Evolutionary conservation across 2,329 filamentous ascomycete species (phyloP).

Genomic region (Pseudocercospora fuligena): DNA sequence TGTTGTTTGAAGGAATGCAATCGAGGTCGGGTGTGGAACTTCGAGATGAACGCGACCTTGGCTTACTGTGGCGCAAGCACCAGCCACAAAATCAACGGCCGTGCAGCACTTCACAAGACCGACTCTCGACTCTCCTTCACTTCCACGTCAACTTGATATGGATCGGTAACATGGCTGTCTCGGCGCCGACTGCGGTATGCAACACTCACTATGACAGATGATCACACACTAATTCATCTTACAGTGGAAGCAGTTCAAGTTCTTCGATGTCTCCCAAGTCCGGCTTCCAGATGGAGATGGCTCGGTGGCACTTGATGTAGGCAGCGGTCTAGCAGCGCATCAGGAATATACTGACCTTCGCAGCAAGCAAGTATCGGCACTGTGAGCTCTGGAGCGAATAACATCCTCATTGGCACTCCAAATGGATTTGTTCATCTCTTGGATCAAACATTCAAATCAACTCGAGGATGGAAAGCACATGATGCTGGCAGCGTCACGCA

Average conservation of each 20-base stretch:
- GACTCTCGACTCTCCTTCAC: background rate
- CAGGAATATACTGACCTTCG: constrained; percentile 24
- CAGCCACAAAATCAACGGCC: constrained; percentile 2
- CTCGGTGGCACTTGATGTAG: constrained; percentile 49
- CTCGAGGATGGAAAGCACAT: constrained; percentile 85
- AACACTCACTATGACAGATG: background rate
- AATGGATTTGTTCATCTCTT: constrained; percentile 88
- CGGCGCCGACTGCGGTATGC: constrained; percentile 9
- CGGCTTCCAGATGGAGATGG: constrained; percentile 79
- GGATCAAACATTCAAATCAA: constrained; percentile 82
- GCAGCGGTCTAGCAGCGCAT: background rate
- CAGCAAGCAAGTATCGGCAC: constrained; percentile 73
- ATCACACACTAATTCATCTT: background rate
- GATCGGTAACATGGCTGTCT: constrained; percentile 25
- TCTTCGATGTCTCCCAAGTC: constrained; percentile 93
- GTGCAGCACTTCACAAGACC: background rate
- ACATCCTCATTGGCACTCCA: constrained; percentile 83
- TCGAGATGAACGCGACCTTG: constrained; percentile 12
- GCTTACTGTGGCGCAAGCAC: background rate
- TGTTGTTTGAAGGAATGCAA: constrained; percentile 15
- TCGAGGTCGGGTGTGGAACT: constrained; percentile 4
- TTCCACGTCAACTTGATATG: constrained; percentile 30
- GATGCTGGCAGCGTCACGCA: constrained; percentile 81
- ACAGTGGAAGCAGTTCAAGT: constrained; percentile 99
- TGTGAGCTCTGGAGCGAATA: constrained; percentile 84